A percentile compares a stretch with the other conserved stretches of the same genome.
Evolutionary conservation across 75 land plant genomes (phyloP).

Genomic region (Pinus tabuliformis): DNA sequence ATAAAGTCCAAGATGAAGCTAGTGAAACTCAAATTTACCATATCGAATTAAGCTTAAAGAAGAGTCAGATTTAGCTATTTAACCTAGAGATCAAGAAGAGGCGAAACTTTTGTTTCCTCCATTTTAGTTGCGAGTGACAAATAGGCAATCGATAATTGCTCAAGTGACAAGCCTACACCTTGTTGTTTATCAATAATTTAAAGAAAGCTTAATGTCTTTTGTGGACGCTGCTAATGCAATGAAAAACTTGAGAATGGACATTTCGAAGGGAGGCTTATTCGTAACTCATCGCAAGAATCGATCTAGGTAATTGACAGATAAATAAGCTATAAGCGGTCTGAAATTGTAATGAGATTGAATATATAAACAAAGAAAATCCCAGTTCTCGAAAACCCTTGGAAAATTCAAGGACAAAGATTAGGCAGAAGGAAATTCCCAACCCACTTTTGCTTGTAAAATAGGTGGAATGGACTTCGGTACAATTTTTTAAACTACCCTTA

Average conservation of each 20-base stretch:
- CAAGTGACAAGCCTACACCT: conserved; percentile 43
- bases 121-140: conserved; percentile 72
- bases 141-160: conserved; percentile 65
- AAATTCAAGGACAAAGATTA: no score
- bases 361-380: conserved; percentile 32
- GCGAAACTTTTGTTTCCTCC: conserved; percentile 80
- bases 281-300: conserved; percentile 71
- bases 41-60: background rate
- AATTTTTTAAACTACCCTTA: no score
- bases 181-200: conserved; percentile 13
- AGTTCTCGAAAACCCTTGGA: no score
- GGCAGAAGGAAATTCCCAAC: no score
- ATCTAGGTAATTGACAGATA: conserved; percentile 76
- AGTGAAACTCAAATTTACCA: background rate
- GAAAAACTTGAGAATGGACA: background rate
- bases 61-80: background rate
- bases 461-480: no score
- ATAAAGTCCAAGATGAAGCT: background rate
- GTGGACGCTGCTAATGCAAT: background rate
- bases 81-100: conserved; percentile 58
- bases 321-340: conserved; percentile 57
- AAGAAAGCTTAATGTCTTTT: background rate
- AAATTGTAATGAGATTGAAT: conserved; percentile 65
- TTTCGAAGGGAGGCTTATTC: conserved; percentile 44
- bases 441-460: no score